Evolutionary conservation across 768 basidiomycete species (phyloP), one percentile per base, ranked within the genome.

Genomic region (Leccinum fibrillosum): DNA sequence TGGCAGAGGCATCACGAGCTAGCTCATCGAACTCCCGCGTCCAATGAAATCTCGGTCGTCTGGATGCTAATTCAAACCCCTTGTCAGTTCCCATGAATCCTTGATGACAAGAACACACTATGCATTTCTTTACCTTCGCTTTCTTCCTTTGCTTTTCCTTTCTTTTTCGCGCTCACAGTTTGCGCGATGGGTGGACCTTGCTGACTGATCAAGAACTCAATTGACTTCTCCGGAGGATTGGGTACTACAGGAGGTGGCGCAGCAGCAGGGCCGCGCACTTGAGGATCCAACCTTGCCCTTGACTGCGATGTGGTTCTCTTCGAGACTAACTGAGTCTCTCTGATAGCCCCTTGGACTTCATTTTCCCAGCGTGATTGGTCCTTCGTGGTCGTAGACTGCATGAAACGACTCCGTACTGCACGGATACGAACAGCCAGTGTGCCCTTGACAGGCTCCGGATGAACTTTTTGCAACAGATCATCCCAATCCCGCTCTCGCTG

Each of bases 21-120:
- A 94, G 81, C 59, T 98, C 96, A 56, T 98, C 94, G 56, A 87
- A 92, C 52, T 95, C 91, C 42, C 81, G 73, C 55, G 83, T 91
- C 94, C 93, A 98, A 50, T 84, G 83, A 68, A 93, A 92, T 55
- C 87, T 80, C 50, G 85, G 82, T 17, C 90, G 80, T 53, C 88
- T 64, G n/a, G 52, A 66, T 23, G 51, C 66, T 64, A 34, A 55
- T 60, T 59, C 53, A 3, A 50, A 32, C 26, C 50, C 42, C 23
- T 15, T 30, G 23, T 68, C 53, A 61, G 53, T 25, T 26, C 21
- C 23, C 35, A 13, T 52, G 13, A 35, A 19, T 57, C 57, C 50
- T 39, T 21, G 50, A 39, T 5, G 15, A 26, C 32, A 9, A n/a
- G 28, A 57, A 48, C 37, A n/a, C 3, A 11, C 3, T 23, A 54